Percentiles rank a stretch among this genome's conserved stretches.
phyloP scores from a whole-genome alignment of 495 filamentous ascomycete species.

The Annulohypoxylon nitens region DNA sequence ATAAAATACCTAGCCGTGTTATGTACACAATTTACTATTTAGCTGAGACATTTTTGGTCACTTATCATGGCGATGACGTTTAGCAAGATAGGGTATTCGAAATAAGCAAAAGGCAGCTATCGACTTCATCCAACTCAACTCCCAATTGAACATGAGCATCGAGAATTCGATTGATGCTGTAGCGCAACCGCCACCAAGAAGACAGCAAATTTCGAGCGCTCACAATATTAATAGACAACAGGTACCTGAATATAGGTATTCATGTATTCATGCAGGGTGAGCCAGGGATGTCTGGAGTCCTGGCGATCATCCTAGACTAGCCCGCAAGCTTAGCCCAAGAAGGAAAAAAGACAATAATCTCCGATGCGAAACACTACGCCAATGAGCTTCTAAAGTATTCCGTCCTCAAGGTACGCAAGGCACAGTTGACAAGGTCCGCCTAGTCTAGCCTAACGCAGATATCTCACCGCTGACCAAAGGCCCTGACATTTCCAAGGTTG shows the following conservation, averaged over 20 bases:
- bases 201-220: background rate
- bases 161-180: background rate
- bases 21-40: background rate
- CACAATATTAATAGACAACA: background rate
- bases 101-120: background rate
- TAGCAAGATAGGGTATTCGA: no score
- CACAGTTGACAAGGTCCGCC: slow-evolving; percentile 24
- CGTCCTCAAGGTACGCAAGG: background rate
- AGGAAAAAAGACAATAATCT: slow-evolving; percentile 33
- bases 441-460: slow-evolving; percentile 11
- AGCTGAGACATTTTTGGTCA: background rate
- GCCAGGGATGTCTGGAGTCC: slow-evolving; percentile 15
- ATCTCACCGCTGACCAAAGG: slow-evolving; percentile 20
- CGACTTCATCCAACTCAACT: background rate
- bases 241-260: background rate
- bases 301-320: slow-evolving; percentile 22
- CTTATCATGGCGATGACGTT: background rate
- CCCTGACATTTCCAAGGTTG: slow-evolving; percentile 1
- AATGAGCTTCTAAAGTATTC: slow-evolving; percentile 40
- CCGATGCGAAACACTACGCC: slow-evolving; percentile 37
- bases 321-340: slow-evolving; percentile 26
- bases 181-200: background rate
- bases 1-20: slow-evolving; percentile 3
- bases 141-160: background rate
- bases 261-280: slow-evolving; percentile 23